Evolutionary conservation across 331 rosid species (phyloP).

Genomic region (Quercus tomentella): DNA sequence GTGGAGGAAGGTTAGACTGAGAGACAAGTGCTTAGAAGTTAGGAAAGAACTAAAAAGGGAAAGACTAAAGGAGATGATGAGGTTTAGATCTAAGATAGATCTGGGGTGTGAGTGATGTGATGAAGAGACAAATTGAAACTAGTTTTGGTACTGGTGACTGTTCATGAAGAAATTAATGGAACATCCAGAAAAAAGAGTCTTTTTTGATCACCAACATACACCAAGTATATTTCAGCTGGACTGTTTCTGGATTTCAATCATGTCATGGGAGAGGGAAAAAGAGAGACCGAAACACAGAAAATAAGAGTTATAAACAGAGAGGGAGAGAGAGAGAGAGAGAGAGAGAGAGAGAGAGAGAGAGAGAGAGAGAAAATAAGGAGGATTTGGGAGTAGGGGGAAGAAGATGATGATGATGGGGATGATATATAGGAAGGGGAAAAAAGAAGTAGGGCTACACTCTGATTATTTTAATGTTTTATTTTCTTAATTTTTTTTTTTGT

Average conservation of each 20-base stretch:
- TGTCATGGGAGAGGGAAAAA: background rate
- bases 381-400: background rate
- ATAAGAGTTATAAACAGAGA: constrained; percentile 13
- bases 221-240: background rate
- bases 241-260: background rate
- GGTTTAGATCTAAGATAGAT: background rate
- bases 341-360: background rate
- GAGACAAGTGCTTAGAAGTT: background rate
- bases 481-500: constrained; percentile 16
- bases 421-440: constrained; percentile 36
- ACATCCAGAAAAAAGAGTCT: background rate
- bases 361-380: background rate
- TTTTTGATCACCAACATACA: background rate
- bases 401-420: constrained; percentile 2
- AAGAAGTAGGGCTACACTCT: constrained; percentile 23
- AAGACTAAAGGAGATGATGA: background rate
- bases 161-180: background rate
- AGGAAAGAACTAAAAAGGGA: constrained; percentile 1
- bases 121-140: background rate
- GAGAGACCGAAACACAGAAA: background rate
- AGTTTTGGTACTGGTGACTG: background rate
- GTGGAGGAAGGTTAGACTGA: background rate
- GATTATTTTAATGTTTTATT: background rate
- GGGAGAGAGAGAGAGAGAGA: constrained; percentile 19
- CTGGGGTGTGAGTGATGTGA: background rate